phyloP scores from a whole-genome alignment of 2,329 filamentous ascomycete genomes.

The Bipolaris gigantea region DNA sequence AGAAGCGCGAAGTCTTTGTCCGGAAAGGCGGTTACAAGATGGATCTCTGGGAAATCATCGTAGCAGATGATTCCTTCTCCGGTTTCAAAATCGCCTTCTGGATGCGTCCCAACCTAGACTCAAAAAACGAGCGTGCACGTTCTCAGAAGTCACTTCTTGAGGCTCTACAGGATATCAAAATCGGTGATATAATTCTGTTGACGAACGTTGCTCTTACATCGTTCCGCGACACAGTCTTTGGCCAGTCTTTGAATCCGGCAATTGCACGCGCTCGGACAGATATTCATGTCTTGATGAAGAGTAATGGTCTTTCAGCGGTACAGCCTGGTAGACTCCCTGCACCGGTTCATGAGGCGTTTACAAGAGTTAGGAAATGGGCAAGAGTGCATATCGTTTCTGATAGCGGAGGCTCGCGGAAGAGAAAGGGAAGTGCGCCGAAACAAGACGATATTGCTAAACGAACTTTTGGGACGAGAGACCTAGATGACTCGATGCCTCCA shows the following conservation, averaged over 20 bases:
- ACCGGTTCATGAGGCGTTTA: slow-evolving; percentile 64
- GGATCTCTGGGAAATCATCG: slow-evolving; percentile 45
- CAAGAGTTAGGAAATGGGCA: slow-evolving; percentile 74
- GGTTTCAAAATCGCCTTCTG: slow-evolving; percentile 86
- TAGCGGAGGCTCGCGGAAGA: slow-evolving; percentile 18
- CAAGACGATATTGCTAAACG: slow-evolving; percentile 16
- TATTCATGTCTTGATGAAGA: slow-evolving; percentile 66
- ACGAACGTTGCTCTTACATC: slow-evolving; percentile 76
- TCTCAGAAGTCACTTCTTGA: slow-evolving; percentile 43
- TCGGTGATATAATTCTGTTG: slow-evolving; percentile 77
- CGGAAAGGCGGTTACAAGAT: slow-evolving; percentile 60
- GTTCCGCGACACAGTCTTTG: slow-evolving; percentile 78
- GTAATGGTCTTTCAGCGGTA: slow-evolving; percentile 55
- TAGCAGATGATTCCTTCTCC: slow-evolving; percentile 82
- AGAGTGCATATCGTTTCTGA: slow-evolving; percentile 63
- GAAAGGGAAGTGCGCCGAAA: slow-evolving; percentile 17
- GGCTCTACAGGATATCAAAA: slow-evolving; percentile 55
- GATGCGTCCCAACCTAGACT: slow-evolving; percentile 55
- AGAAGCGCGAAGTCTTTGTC: slow-evolving; percentile 69
- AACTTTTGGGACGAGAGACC: slow-evolving; percentile 2
- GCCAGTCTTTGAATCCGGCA: slow-evolving; percentile 74
- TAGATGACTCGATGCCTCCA: slow-evolving; percentile 33
- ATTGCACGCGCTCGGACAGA: slow-evolving; percentile 68
- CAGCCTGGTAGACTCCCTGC: slow-evolving; percentile 44
- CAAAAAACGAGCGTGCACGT: slow-evolving; percentile 17